Conservation (phyloP, 352 stramenopile species). For the Globisporangium canariense region DNA sequence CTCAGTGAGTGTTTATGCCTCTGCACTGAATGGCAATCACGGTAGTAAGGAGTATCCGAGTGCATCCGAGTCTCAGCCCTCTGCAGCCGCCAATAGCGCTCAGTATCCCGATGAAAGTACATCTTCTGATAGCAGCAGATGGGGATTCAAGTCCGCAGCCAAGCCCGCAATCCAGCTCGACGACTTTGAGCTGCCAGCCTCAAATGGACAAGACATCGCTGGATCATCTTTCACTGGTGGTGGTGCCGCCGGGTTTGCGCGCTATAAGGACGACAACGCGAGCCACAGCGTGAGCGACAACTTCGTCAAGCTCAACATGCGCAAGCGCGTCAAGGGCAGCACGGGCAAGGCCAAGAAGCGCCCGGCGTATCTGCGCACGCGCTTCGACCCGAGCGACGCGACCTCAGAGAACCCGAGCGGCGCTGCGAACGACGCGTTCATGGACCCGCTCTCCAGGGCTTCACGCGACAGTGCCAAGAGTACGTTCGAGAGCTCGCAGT, state of each 20-base stretch:
- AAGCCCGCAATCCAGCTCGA: constrained; percentile 25
- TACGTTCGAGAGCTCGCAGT: constrained; percentile 23
- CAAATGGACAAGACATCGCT: background rate
- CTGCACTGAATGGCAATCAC: background rate
- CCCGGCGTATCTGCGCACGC: constrained; percentile 57
- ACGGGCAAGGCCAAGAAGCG: constrained; percentile 63
- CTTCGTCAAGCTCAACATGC: constrained; percentile 80
- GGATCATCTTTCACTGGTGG: background rate
- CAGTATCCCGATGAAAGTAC: too few species aligned
- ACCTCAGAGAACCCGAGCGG: background rate
- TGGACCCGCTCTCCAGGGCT: constrained; percentile 13
- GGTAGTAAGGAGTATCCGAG: background rate
- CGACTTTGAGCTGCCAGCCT: constrained; percentile 31
- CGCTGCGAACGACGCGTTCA: constrained; percentile 14
- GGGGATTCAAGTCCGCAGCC: constrained; percentile 31
- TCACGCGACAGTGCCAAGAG: constrained; percentile 18
- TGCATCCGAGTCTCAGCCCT: background rate
- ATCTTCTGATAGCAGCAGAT: constrained; percentile 11
- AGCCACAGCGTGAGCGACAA: constrained; percentile 64
- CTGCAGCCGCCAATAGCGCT: background rate
- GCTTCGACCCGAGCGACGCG: constrained; percentile 12
- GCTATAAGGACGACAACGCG: constrained; percentile 56
- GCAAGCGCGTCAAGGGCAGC: constrained; percentile 68
- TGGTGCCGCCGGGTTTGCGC: constrained; percentile 31
- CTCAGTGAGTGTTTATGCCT: background rate